Evolutionary conservation across 148 eudicot species (phyloP).

Genomic region (Chenopodium suecicum): DNA sequence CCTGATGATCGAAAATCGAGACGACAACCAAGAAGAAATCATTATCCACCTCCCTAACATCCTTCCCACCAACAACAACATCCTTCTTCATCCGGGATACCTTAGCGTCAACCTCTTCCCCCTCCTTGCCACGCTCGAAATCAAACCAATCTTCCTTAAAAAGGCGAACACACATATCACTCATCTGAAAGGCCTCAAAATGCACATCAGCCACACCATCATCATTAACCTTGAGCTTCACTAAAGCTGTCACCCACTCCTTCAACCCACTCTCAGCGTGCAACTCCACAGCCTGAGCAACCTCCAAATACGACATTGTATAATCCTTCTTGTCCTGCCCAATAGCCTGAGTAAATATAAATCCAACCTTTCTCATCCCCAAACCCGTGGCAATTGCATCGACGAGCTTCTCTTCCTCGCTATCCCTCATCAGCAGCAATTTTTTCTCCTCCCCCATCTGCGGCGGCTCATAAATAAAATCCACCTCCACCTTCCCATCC

Average conservation of each 20-base stretch:
- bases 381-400: constrained; percentile 78
- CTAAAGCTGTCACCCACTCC: constrained; percentile 96
- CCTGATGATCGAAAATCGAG: constrained; percentile 93
- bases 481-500: constrained; percentile 76
- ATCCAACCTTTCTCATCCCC: constrained; percentile 92
- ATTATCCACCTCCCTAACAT: constrained; percentile 85
- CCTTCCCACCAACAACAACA: constrained; percentile 92
- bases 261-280: constrained; percentile 79
- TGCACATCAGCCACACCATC: constrained; percentile 87
- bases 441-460: constrained; percentile 74
- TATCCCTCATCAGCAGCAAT: constrained; percentile 60
- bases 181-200: constrained; percentile 98
- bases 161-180: constrained; percentile 90
- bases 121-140: constrained; percentile 45
- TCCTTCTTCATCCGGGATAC: constrained; percentile 90
- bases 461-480: constrained; percentile 93
- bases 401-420: constrained; percentile 75
- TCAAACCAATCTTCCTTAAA: constrained; percentile 91
- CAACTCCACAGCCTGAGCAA: constrained; percentile 79
- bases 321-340: constrained; percentile 73
- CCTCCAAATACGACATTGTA: constrained; percentile 74
- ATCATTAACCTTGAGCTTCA: constrained; percentile 87
- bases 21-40: constrained; percentile 96
- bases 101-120: constrained; percentile 64
- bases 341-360: constrained; percentile 83